phyloP scores from a whole-genome alignment of 1,139 yeast species.

The Saccharomyces hybrid region DNA sequence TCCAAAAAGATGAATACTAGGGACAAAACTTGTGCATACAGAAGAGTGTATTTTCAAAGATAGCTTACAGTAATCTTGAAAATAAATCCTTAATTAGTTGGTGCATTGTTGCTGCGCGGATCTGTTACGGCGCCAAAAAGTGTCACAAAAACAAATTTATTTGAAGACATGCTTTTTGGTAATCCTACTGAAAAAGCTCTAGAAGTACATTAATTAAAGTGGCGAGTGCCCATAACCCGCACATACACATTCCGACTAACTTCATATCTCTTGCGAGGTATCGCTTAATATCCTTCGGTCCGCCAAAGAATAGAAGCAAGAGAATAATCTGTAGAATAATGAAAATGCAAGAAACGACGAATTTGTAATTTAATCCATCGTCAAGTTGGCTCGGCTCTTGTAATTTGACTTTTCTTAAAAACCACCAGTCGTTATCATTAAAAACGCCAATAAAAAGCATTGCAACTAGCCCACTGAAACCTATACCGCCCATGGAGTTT shows the following conservation, averaged over 20 bases:
- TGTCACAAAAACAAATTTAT: neutral
- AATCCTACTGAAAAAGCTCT: no score
- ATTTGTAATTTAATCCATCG: constrained; percentile 16
- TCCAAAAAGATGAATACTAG: neutral
- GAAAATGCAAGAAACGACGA: constrained; percentile 21
- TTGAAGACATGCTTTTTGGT: no score
- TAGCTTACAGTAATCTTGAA: neutral
- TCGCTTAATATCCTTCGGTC: constrained; percentile 9
- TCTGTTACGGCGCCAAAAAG: neutral
- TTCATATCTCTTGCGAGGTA: constrained; percentile 14
- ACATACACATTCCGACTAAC: constrained; percentile 24
- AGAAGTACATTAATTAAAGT: constrained; percentile 21
- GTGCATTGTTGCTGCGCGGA: neutral
- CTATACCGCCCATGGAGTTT: constrained; percentile 32
- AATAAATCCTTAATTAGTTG: neutral
- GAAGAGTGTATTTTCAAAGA: neutral
- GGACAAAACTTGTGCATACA: neutral
- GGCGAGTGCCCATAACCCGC: constrained; percentile 26
- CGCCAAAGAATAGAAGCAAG: constrained; percentile 16
- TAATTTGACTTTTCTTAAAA: constrained; percentile 18
- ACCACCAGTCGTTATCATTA: constrained; percentile 19
- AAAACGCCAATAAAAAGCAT: constrained; percentile 22
- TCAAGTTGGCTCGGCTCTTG: constrained; percentile 3
- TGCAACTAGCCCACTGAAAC: constrained; percentile 30
- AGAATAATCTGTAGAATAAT: constrained; percentile 19